Evolutionary conservation across 2,329 filamentous ascomycete species (phyloP).

Genomic region (Sarocladium kiliense): DNA sequence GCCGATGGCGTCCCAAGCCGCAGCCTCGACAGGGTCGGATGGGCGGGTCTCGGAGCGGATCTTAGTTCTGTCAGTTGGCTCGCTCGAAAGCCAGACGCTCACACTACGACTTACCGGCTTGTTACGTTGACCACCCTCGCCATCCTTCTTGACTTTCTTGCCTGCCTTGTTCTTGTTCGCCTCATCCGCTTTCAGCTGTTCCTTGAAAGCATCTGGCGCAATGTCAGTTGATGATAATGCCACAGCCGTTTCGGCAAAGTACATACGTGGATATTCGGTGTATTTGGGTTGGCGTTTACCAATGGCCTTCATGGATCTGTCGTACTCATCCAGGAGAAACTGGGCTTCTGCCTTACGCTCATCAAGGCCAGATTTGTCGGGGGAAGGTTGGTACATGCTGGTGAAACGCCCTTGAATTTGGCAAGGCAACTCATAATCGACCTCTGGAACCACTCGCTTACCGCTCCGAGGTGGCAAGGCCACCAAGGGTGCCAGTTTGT

Average conservation of each 20-base stretch:
- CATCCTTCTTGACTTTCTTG: constrained; percentile 38
- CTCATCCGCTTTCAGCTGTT: constrained; percentile 41
- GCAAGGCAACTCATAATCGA: constrained; percentile 34
- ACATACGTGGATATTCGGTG: constrained; percentile 38
- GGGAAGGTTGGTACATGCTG: constrained; percentile 33
- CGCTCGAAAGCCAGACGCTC: neutral
- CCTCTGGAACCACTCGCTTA: constrained; percentile 31
- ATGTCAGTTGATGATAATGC: no score
- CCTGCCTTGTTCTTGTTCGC: constrained; percentile 40
- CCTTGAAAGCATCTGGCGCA: constrained; percentile 33
- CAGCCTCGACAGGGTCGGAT: constrained; percentile 38
- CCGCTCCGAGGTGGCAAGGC: constrained; percentile 34
- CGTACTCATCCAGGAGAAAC: constrained; percentile 33
- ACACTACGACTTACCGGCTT: constrained; percentile 29
- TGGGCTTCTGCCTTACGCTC: constrained; percentile 36
- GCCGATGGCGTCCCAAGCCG: constrained; percentile 48
- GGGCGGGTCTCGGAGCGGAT: constrained; percentile 40
- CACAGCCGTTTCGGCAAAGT: no score
- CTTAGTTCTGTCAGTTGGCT: constrained; percentile 14
- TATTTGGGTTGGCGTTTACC: constrained; percentile 40
- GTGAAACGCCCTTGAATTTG: constrained; percentile 40
- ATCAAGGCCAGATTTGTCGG: constrained; percentile 33
- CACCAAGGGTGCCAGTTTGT: constrained; percentile 38
- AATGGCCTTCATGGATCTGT: constrained; percentile 33
- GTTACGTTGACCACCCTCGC: constrained; percentile 30